A percentile compares a stretch with the other conserved stretches of the same genome.
Conservation (phyloP, 257 asterid genomes). For the Ajuga chamaepitys region DNA sequence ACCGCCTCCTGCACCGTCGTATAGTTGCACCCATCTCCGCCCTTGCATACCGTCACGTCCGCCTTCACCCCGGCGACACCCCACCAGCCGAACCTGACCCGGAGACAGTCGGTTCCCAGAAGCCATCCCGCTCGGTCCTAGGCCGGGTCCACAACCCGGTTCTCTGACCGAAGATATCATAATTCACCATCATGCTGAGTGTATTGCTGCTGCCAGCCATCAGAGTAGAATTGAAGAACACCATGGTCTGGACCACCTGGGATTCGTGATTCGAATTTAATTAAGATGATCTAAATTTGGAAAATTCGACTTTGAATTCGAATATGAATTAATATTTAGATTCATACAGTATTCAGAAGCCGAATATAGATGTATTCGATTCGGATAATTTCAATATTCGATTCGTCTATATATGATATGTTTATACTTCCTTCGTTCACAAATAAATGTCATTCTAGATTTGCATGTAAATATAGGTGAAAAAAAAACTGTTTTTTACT, state of each 20-base stretch:
- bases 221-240: slow-evolving; percentile 29
- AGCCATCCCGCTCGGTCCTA: slow-evolving; percentile 54
- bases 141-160: slow-evolving; percentile 37
- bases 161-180: slow-evolving; percentile 31
- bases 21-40: slow-evolving; percentile 22
- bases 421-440: too few species aligned
- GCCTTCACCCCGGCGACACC: slow-evolving; percentile 29
- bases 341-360: too few species aligned
- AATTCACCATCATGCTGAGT: slow-evolving; percentile 42
- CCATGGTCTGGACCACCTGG: slow-evolving; percentile 37
- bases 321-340: too few species aligned
- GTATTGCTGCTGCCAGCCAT: slow-evolving; percentile 32
- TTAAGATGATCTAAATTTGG: too few species aligned
- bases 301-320: too few species aligned
- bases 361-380: too few species aligned
- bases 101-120: slow-evolving; percentile 39
- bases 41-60: slow-evolving; percentile 46
- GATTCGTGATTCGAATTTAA: too few species aligned
- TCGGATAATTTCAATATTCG: too few species aligned
- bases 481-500: too few species aligned
- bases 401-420: too few species aligned
- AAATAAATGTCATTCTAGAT: too few species aligned
- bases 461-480: too few species aligned
- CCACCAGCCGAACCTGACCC: slow-evolving; percentile 1
- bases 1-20: slow-evolving; percentile 56